Conservation (phyloP, 108 stramenopile genomes). For the Parmales sp. region DNA sequence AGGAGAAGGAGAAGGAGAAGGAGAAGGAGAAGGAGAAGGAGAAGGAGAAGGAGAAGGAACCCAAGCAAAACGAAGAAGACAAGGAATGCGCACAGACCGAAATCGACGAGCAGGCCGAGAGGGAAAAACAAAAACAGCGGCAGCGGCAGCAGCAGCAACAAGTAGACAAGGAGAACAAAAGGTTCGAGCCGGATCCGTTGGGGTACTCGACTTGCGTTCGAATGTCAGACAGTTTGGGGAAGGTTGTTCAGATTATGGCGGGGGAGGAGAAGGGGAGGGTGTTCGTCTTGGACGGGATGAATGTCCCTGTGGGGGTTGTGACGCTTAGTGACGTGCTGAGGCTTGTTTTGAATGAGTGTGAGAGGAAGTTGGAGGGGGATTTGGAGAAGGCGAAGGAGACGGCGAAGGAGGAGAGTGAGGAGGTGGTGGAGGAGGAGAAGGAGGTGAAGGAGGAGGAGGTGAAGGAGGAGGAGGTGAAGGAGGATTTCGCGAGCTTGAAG, state of each 20-base stretch:
- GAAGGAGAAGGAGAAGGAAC: neutral
- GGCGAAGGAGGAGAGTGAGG: neutral
- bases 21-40: conserved; percentile 4
- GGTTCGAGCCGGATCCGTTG: neutral
- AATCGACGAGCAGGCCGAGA: neutral
- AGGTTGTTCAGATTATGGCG: neutral
- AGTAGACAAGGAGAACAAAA: neutral
- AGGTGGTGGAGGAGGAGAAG: neutral
- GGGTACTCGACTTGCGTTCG: neutral
- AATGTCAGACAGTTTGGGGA: neutral
- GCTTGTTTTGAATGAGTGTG: neutral
- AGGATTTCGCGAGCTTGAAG: too few species aligned
- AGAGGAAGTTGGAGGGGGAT: neutral
- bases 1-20: neutral
- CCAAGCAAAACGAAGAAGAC: neutral
- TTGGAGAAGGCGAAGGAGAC: neutral
- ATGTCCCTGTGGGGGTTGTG: neutral
- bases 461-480: neutral
- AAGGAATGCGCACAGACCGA: neutral
- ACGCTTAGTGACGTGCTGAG: neutral
- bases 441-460: neutral
- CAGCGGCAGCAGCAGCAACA: neutral
- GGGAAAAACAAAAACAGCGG: neutral
- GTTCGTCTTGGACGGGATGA: neutral
- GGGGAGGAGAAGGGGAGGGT: conserved; percentile 4